These are phyloP conservation scores for Lentinus brumalis DNA, from an alignment of 768 basidiomycete genomes.

Conservation along the genomic window DNA sequence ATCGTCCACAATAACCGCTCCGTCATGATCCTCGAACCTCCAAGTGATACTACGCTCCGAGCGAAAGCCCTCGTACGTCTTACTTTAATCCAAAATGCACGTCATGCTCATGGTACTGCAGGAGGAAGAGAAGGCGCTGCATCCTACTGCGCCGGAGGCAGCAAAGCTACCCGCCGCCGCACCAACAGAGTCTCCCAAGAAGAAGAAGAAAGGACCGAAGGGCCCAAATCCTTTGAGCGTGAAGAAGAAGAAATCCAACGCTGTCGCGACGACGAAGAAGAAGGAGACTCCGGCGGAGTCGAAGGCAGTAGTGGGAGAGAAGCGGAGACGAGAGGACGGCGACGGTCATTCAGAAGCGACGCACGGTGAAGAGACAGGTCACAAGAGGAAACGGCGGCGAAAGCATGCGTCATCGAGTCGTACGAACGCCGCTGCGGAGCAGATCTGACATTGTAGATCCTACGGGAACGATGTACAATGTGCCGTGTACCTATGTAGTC, in stretches of 20 bases:
- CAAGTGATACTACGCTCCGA: constrained; percentile 73
- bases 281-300: neutral
- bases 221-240: constrained; percentile 91
- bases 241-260: constrained; percentile 73
- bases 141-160: constrained; percentile 51
- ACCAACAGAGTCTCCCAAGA: constrained; percentile 45
- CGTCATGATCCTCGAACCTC: constrained; percentile 92
- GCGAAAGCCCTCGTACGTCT: constrained; percentile 61
- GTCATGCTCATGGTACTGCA: neutral
- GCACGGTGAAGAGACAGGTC: constrained; percentile 20
- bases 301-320: constrained; percentile 25
- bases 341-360: constrained; percentile 10
- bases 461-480: no score
- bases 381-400: constrained; percentile 32
- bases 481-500: no score
- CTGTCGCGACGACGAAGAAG: neutral
- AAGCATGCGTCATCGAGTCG: constrained; percentile 11
- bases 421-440: no score
- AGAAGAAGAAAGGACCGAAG: constrained; percentile 71
- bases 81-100: neutral
- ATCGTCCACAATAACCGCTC: constrained; percentile 90
- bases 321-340: constrained; percentile 31
- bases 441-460: no score
- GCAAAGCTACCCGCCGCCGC: constrained; percentile 41
- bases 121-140: constrained; percentile 66